Evolutionary conservation across 306 rosid genomes (phyloP), one percentile per base, ranked within the genome.

Genomic region (Canavalia gladiata): DNA sequence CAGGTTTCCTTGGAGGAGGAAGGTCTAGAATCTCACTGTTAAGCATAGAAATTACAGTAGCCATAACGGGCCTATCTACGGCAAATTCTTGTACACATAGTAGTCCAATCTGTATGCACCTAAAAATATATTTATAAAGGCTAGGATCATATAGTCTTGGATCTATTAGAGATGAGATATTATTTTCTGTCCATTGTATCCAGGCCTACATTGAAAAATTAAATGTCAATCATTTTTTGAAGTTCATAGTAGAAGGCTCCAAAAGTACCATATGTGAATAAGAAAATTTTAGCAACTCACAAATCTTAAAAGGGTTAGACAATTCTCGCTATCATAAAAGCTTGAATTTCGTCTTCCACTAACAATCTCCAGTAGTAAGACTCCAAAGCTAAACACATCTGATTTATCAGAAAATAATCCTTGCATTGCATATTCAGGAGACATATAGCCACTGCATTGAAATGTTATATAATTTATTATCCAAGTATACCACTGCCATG

Each of bases 301-400:
- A 67, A 31, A 28, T 79, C 87, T 84, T 68, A 79, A 34, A 8
- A 84, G 84, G 60, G 51, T 84, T 0, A 79, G 69, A 49, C 29
- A 49, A 37, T 49, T 6, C 4, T 79, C 77, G n/a, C 31, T 7
- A 0, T 84, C 69, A 31, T 41, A 67, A 42, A 68, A 75, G 34
- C 81, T 79, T 28, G 84, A 66, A 72, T 67, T 79, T 60, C 39
- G 52, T 84, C 43, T 84, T 37, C 84, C 77, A 25, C 62, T 67
- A n/a, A 74, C 8, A 11, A 84, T 79, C 65, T 84, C 84, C 30
- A 79, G 28, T 6, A 84, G 12, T 58, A 49, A 79, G 49, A 79
- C 87, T 18, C 87, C 78, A 67, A 79, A 84, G 9, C 84, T 84
- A 41, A 62, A 60, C 4, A 55, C 49, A 63, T 81, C 74, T n/a